A percentile compares a stretch with the other conserved stretches of the same genome.
Evolutionary conservation across 495 filamentous ascomycete genomes (phyloP).

Genomic region (Bathelium albidoporum): DNA sequence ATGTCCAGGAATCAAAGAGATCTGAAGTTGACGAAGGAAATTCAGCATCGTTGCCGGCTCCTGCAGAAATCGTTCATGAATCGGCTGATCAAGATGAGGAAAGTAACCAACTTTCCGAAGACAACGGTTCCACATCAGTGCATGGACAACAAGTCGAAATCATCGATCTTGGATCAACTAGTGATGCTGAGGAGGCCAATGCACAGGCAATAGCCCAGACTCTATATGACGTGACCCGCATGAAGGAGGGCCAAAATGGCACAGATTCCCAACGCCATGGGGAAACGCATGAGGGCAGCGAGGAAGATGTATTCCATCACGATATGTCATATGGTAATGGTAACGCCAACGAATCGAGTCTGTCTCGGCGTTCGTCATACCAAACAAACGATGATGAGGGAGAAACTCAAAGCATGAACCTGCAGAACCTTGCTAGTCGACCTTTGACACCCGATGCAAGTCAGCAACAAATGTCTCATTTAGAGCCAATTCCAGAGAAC

Average conservation of each 20-base stretch:
- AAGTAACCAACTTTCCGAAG: no score
- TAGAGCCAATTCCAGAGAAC: slow-evolving; percentile 6
- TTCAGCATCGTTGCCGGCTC: neutral
- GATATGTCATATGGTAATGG: no score
- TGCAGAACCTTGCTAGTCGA: slow-evolving; percentile 11
- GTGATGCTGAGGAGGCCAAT: slow-evolving; percentile 12
- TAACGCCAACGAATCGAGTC: neutral
- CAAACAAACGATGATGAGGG: neutral
- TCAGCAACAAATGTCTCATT: slow-evolving; percentile 9
- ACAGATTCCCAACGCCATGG: neutral
- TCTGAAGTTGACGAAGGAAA: neutral
- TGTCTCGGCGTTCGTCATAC: neutral
- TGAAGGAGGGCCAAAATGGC: neutral
- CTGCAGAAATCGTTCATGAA: neutral
- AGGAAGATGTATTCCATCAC: neutral
- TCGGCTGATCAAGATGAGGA: neutral
- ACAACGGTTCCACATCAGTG: neutral
- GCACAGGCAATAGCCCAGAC: no score
- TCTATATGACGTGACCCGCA: neutral
- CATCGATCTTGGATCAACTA: slow-evolving; percentile 20
- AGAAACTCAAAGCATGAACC: slow-evolving; percentile 5
- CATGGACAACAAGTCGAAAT: neutral
- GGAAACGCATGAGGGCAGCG: neutral
- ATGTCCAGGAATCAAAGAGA: neutral
- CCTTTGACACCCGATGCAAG: slow-evolving; percentile 22